Conservation (phyloP, 2,329 filamentous ascomycete genomes). For the Rhynchosporium secalis region DNA sequence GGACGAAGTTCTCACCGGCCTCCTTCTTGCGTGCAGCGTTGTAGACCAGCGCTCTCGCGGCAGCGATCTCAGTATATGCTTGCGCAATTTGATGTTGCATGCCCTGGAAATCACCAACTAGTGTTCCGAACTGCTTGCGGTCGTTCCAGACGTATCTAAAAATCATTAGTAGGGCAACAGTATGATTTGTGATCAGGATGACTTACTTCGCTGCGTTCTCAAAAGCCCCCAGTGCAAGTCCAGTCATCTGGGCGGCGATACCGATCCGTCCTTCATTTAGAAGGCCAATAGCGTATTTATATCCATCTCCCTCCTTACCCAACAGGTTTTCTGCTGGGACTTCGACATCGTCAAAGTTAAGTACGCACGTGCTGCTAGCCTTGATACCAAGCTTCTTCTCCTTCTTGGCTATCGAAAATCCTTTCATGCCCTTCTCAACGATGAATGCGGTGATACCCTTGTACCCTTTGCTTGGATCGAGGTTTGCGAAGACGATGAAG, state of each 20-base stretch:
- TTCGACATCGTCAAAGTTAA: conserved; percentile 96
- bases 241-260: conserved; percentile 98
- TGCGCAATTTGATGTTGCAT: conserved; percentile 99
- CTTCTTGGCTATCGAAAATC: conserved; percentile 97
- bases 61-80: conserved; percentile 89
- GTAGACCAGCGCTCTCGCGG: conserved; percentile 88
- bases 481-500: conserved; percentile 97
- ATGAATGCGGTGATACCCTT: conserved; percentile 96
- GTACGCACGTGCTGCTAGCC: conserved; percentile 92
- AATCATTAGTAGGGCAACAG: conserved; percentile 23
- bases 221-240: conserved; percentile 88
- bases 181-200: conserved; percentile 1
- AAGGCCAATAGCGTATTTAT: conserved; percentile 95
- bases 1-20: conserved; percentile 90
- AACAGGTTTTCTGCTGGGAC: conserved; percentile 86
- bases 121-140: conserved; percentile 90
- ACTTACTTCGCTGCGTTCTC: conserved; percentile 82
- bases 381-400: conserved; percentile 99
- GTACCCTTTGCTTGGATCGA: conserved; percentile 90
- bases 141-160: conserved; percentile 92
- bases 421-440: conserved; percentile 83
- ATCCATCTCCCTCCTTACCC: conserved; percentile 85
- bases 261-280: conserved; percentile 97
- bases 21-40: conserved; percentile 98
- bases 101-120: conserved; percentile 95